phyloP scores from a whole-genome alignment of 2,329 filamentous ascomycete genomes.

The Chrysoporthe cubensis region DNA sequence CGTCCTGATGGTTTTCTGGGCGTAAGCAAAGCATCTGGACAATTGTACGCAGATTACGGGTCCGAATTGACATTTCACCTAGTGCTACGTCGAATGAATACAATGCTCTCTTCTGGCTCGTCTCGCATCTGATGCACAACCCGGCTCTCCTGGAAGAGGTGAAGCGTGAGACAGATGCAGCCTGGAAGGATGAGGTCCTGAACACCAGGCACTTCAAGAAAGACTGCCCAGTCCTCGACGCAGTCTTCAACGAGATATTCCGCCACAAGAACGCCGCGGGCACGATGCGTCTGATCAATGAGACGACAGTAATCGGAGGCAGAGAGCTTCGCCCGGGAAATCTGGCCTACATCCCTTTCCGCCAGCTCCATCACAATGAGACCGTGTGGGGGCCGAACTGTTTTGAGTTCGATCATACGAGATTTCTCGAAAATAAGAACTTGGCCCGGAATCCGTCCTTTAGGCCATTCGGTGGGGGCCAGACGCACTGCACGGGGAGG shows the following conservation, averaged over 20 bases:
- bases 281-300: constrained; percentile 10
- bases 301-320: neutral
- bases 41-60: neutral
- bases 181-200: neutral
- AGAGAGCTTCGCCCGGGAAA: constrained; percentile 4
- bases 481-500: constrained; percentile 7
- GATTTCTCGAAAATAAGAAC: constrained; percentile 6
- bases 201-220: constrained; percentile 1
- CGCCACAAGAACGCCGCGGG: constrained; percentile 15
- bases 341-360: constrained; percentile 8
- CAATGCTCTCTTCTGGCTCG: constrained; percentile 8
- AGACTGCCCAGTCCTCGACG: constrained; percentile 5
- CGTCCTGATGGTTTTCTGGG: constrained; percentile 15
- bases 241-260: constrained; percentile 6
- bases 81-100: constrained; percentile 10
- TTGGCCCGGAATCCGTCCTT: constrained; percentile 1
- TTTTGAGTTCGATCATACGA: neutral
- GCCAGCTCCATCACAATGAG: constrained; percentile 14
- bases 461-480: constrained; percentile 11
- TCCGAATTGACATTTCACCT: neutral
- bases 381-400: neutral
- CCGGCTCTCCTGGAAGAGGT: neutral
- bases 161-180: constrained; percentile 5
- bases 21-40: neutral
- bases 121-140: constrained; percentile 9